phyloP scores from a whole-genome alignment of 176 grass and related monocot genomes.

The Zea luxurians region DNA sequence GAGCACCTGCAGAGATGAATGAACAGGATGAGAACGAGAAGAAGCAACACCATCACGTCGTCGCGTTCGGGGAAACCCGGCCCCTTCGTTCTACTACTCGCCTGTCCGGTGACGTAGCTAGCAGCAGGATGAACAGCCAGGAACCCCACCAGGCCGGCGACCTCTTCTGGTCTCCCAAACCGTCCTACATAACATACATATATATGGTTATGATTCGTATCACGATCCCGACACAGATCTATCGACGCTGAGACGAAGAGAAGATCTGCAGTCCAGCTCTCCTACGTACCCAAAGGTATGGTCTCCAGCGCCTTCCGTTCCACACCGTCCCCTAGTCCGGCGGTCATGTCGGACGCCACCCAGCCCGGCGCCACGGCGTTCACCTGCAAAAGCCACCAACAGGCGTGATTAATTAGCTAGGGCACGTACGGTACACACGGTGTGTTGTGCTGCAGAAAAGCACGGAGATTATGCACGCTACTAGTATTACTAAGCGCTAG shows the following conservation, averaged over 20 bases:
- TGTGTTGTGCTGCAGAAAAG: neutral
- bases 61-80: neutral
- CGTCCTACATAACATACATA: conserved; percentile 27
- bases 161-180: conserved; percentile 62
- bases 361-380: conserved; percentile 85
- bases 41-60: neutral
- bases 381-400: conserved; percentile 40
- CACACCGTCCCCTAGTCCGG: conserved; percentile 64
- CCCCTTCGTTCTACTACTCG: conserved; percentile 8
- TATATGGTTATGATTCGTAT: conserved; percentile 16
- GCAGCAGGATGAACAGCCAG: conserved; percentile 59
- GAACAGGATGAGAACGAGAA: neutral
- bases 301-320: conserved; percentile 71
- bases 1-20: conserved; percentile 53
- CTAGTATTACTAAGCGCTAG: too few species aligned
- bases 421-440: too few species aligned
- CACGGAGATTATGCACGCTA: neutral
- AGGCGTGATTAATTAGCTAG: too few species aligned
- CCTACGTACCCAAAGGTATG: conserved; percentile 73
- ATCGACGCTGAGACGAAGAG: neutral
- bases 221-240: neutral
- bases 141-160: conserved; percentile 59
- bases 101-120: conserved; percentile 61
- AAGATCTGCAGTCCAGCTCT: neutral
- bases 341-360: conserved; percentile 90